phyloP scores from a whole-genome alignment of 805 yeast species.

The Candida germanica region DNA sequence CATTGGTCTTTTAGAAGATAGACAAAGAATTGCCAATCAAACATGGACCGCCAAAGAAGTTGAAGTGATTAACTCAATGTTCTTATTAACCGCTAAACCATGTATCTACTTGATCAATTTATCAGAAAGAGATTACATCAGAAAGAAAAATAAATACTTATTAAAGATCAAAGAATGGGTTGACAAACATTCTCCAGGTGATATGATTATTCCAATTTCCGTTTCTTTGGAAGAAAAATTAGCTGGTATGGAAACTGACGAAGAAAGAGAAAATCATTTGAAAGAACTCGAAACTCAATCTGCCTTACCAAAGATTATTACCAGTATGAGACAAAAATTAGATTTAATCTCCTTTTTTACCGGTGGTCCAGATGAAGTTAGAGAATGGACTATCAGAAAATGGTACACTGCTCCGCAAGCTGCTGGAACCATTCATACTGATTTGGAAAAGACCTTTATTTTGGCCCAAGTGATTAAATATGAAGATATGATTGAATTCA shows the following conservation, averaged over 20 bases:
- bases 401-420: conserved; percentile 98
- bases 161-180: conserved; percentile 87
- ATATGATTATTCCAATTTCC: conserved; percentile 84
- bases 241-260: conserved; percentile 82
- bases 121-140: conserved; percentile 81
- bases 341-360: conserved; percentile 93
- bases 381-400: conserved; percentile 95
- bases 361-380: conserved; percentile 92
- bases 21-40: conserved; percentile 84
- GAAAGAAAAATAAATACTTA: conserved; percentile 86
- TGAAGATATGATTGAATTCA: conserved; percentile 66
- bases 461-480: conserved; percentile 90
- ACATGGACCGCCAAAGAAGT: conserved; percentile 90
- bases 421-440: conserved; percentile 97
- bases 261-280: conserved; percentile 73
- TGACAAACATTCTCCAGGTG: conserved; percentile 79
- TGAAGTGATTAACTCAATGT: conserved; percentile 82
- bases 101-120: conserved; percentile 88
- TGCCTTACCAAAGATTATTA: conserved; percentile 82
- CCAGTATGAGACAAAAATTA: conserved; percentile 81
- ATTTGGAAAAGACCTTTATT: conserved; percentile 90
- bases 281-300: conserved; percentile 70
- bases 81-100: conserved; percentile 91
- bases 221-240: conserved; percentile 90
- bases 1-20: conserved; percentile 73